A percentile compares a stretch with the other conserved stretches of the same genome.
phyloP scores from a whole-genome alignment of 345 rosid genomes.

The Trapa bicornis region DNA sequence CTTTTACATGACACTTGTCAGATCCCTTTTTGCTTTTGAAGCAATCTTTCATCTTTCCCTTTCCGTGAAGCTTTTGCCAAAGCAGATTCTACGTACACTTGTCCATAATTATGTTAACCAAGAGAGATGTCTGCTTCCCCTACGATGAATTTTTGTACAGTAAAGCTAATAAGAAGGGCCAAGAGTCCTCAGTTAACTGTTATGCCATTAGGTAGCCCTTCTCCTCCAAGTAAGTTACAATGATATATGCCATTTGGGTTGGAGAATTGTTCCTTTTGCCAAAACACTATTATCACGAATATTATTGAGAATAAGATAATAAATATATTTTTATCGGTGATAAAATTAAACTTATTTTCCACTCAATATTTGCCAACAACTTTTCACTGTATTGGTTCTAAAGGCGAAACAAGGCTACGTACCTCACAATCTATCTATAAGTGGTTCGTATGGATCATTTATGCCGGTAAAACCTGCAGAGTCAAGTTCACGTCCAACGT shows the following conservation, averaged over 20 bases:
- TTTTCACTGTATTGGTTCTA: background rate
- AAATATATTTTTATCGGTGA: background rate
- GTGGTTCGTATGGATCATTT: constrained; percentile 65
- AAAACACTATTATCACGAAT: constrained; percentile 25
- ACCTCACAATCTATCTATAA: constrained; percentile 47
- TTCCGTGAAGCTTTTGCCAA: background rate
- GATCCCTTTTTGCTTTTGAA: background rate
- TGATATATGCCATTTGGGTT: constrained; percentile 46
- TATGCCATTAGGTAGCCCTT: constrained; percentile 48
- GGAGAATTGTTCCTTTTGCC: constrained; percentile 32
- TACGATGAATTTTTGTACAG: too few relatives aligned
- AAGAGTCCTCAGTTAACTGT: background rate
- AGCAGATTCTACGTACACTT: too few relatives aligned
- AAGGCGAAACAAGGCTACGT: background rate
- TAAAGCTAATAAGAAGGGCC: too few relatives aligned
- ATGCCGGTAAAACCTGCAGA: constrained; percentile 50
- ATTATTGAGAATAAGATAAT: constrained; percentile 15
- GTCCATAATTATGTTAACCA: too few relatives aligned
- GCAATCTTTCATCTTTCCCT: background rate
- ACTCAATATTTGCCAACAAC: background rate
- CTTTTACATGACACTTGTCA: background rate
- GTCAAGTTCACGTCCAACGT: background rate
- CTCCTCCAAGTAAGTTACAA: constrained; percentile 50
- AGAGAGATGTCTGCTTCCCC: too few relatives aligned
- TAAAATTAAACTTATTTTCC: background rate